Evolutionary conservation across 2,329 filamentous ascomycete species (phyloP), one percentile per base, ranked within the genome.

Genomic region (Aspergillus clavatus): DNA sequence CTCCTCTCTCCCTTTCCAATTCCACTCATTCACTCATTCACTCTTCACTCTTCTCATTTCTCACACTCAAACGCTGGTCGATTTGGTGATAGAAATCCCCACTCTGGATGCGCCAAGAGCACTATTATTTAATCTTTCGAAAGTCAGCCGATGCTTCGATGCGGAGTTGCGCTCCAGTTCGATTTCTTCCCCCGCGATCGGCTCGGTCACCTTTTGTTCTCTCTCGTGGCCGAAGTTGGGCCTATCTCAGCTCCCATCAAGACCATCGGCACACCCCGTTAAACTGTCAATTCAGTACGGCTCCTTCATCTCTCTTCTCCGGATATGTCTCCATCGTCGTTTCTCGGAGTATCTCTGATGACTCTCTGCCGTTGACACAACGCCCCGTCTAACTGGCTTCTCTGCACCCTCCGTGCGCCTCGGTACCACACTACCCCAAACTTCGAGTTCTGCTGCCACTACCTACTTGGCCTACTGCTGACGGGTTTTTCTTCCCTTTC

Each of bases 151-250:
- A 26, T 19, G 24, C n/a, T 40, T 31, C 14, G 29, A 33, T 43
- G 45, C 45, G 45, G 45, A 44, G 45, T 12, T 40, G 14, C 23
- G 16, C 16, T 38, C 45, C n/a, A 8, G 40, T 35, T 22, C 18
- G 28, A 19, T 7, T 14, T 16, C 26, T 18, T 31, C 47, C 40
- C 47, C 43, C 47, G 38, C 37, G 31, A 36, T 18, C 12, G 21
- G 36, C 22, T 16, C 21, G 36, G 27, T 12, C n/a, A 14, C 16
- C n/a, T 27, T 21, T n/a, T 5, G 35, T 28, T 29, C 5, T 19
- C 27, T 19, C 16, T 40, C 36, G n/a, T n/a, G n/a, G n/a, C n/a
- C n/a, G n/a, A n/a, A n/a, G n/a, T n/a, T n/a, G n/a, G n/a, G n/a
- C n/a, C n/a, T n/a, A n/a, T n/a, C n/a, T n/a, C n/a, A n/a, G n/a